Evolutionary conservation across 2,329 filamentous ascomycete species (phyloP).

Genomic region (Decorospora gaudefroyi): DNA sequence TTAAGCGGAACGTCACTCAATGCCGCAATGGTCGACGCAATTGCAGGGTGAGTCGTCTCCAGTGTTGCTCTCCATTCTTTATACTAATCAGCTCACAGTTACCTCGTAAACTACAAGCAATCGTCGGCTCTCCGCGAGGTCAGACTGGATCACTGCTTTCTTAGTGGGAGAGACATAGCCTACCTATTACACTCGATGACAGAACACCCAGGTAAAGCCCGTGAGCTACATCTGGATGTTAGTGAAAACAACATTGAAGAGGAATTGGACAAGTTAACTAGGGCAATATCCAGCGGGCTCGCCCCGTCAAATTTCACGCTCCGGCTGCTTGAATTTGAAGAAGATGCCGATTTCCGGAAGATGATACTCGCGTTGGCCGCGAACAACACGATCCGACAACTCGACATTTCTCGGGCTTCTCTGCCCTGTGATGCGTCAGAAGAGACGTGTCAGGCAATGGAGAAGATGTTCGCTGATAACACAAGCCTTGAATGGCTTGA

Average conservation of each 20-base stretch:
- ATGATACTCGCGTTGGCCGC: slow-evolving; percentile 64
- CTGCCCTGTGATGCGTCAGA: slow-evolving; percentile 70
- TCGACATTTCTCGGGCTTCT: slow-evolving; percentile 72
- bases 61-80: not conserved
- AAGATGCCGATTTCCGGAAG: slow-evolving; percentile 66
- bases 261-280: slow-evolving; percentile 57
- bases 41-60: slow-evolving; percentile 50
- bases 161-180: slow-evolving; percentile 68
- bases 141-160: slow-evolving; percentile 68
- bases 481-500: slow-evolving; percentile 68
- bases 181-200: slow-evolving; percentile 68
- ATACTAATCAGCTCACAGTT: slow-evolving; percentile 53
- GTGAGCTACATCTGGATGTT: slow-evolving; percentile 67
- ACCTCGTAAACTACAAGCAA: slow-evolving; percentile 62
- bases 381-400: slow-evolving; percentile 65
- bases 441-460: slow-evolving; percentile 67
- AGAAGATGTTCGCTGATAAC: slow-evolving; percentile 68
- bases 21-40: slow-evolving; percentile 65
- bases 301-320: slow-evolving; percentile 68
- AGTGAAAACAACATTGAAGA: slow-evolving; percentile 65
- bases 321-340: slow-evolving; percentile 69
- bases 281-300: slow-evolving; percentile 56
- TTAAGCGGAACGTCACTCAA: slow-evolving; percentile 68
- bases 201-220: slow-evolving; percentile 53
- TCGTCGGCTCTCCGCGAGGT: slow-evolving; percentile 65